Evolutionary conservation across 2,329 filamentous ascomycete species (phyloP), one percentile per base, ranked within the genome.

Genomic region (Fusarium papillatum): DNA sequence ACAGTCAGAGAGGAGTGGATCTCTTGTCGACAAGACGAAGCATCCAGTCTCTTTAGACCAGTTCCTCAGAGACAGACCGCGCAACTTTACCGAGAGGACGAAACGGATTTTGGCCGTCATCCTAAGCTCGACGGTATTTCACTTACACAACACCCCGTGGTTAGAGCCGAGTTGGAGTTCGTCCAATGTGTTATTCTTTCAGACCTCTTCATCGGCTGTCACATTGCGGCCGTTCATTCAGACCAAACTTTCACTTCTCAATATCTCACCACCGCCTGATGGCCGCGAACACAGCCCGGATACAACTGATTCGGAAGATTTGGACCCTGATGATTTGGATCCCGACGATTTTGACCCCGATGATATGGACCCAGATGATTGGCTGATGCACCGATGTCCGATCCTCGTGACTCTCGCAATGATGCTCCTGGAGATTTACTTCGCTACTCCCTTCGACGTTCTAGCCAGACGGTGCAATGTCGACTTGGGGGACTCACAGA

Each of bases 61-160:
- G 13, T 68, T 68, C 13, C 36, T 75, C 0, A 57, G 34, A 50
- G 31, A 60, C 2, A 53, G 53, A 22, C 16, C 61, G 3, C 26
- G 34, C 4, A 43, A 53, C 11, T 68, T 75, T n/a, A 73, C 68
- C 3, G 73, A 66, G 24, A 73, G 50, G 59, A 73, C 70, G 11
- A 69, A 61, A 29, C 48, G 70, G 16, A 73, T 75, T 9, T 19
- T 75, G 7, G 55, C 73, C 1, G 62, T 75, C 2, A 66, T 75
- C 22, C 36, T 75, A 0, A 66, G 70, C 64, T 74, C 34, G 1
- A 16, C 70, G 11, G 66, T 69, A 13, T 63, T 69, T 11, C 70
- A 72, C 19, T 39, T 72, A 5, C 55, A 63, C 14, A 46, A 66
- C 16, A 72, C 70, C 2, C 62, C 70, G 19, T 72, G 70, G 70